Base-by-base conservation (phyloP, 192 early-diverging fungal genomes). In the Podila clonocystis region DNA sequence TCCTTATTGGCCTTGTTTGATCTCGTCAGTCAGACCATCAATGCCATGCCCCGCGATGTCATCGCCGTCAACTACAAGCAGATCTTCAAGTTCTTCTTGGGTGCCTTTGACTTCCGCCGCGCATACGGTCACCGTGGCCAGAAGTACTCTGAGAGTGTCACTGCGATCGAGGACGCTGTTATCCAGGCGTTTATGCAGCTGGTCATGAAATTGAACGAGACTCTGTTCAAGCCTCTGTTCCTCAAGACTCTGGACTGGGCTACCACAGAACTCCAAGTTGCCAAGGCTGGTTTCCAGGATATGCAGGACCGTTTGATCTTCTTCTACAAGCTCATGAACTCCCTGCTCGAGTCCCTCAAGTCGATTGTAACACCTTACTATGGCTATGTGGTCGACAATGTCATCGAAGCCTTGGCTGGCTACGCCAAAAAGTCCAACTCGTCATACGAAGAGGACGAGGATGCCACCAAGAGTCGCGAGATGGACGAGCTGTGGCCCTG, bases 151-250 rank as follows among this genome's bases (percentile, higher is more conserved):
- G 68, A 65, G 33, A 86, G 73, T 20, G 72, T 90, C 2, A 83
- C 86, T 63, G 78, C 72, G n/a, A 65, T 93, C 3, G 97, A 97
- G 82, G 83, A 89, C 31, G 80, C 88, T 0, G 84, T 93, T 36
- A 89, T 97, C 26, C 83, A 86, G 17, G 89, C 94, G 7, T 95
- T 98, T 72, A 83, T 95, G 85, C 87, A 92, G 62, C 72, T 97
- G 55, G 91, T 95, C 0, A 89, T 97, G 89, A 96, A 95, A 78
- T 85, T 98, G 72, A 99, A 96, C 84, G 98, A 98, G 76, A 93
- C 91, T 19, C 83, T 95, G 50, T 99, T 99, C 94, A 94, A 94
- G 72, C 97, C 97, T 11, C 63, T 98, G 79, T 98, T 95, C 90
- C 84, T 96, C 65, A 94, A 95, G 77, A 82, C 95, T 50, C 85